Base-by-base conservation (phyloP, 2,329 filamentous ascomycete genomes). In the Lojkania enalia region DNA sequence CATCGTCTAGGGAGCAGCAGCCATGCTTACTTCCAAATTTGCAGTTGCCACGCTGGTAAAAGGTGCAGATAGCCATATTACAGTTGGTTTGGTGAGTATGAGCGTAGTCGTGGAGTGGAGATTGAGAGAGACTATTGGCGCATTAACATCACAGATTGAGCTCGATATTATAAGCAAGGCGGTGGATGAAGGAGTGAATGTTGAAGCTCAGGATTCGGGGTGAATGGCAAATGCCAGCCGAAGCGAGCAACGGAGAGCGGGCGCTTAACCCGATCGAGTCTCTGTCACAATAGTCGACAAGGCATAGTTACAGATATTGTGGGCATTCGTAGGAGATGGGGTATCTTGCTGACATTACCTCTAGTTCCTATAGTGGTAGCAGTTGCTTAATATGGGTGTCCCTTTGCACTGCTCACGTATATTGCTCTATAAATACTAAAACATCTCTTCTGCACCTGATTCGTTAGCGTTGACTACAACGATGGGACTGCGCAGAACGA, bases 21-120 rank as follows among this genome's bases (percentile, higher is more conserved):
- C 27, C 9, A 16, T 37, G 27, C 75, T 52, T 73, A 85, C 84
- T 74, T 70, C 85, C 85, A 63, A 79, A 83, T 59, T 73, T 81
- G 74, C 86, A 90, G 51, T 75, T 76, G 32, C 84, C 84, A 63
- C 84, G 77, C 63, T 79, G 77, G 60, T 77, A 89, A 66, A 81
- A 88, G 52, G 70, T 77, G 74, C 86, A 89, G 44, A 86, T 62
- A 20, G 63, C 60, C 74, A 76, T 71, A 32, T 5, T 20, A 21
- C 30, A 9, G 23, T 27, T 27, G 23, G n/a, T n/a, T 27, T 7
- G 23, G n/a, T 27, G 23, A 27, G 23, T 27, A n/a, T 27, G 23
- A n/a, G n/a, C 5, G 11, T 19, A 39, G 40, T 42, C 18, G 40
- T 27, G 32, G 30, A 20, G 20, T n/a, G 23, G 23, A n/a, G 23